Evolutionary conservation across 768 basidiomycete species (phyloP).

Genomic region (Auriscalpium vulgare): DNA sequence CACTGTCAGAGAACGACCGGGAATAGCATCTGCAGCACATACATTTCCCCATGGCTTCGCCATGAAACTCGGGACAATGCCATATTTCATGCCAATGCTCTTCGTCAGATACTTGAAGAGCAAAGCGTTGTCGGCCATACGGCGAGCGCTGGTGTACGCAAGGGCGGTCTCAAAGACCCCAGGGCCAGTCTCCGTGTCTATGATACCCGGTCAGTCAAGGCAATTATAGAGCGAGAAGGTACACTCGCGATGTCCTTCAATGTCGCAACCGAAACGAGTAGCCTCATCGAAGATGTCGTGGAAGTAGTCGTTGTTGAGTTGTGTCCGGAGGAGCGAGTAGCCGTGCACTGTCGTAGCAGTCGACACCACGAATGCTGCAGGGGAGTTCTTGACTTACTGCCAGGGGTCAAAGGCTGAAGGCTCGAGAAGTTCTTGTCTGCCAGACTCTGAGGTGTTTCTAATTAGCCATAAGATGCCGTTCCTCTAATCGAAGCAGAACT

Average conservation of each 20-base stretch:
- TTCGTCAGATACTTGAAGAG: conserved; percentile 92
- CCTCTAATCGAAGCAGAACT: not conserved
- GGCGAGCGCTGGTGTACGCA: conserved; percentile 67
- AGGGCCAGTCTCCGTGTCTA: conserved; percentile 90
- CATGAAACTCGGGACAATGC: conserved; percentile 94
- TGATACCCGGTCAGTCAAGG: not conserved
- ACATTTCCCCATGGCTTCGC: conserved; percentile 95
- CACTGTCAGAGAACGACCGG: not conserved
- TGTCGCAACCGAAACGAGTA: conserved; percentile 59
- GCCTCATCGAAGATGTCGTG: conserved; percentile 78
- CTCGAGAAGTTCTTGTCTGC: conserved; percentile 71
- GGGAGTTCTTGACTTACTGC: conserved; percentile 52
- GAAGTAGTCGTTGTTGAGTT: conserved; percentile 86
- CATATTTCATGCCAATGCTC: conserved; percentile 83
- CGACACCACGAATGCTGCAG: not conserved
- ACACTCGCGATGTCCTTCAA: conserved; percentile 77
- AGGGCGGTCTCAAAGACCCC: conserved; percentile 85
- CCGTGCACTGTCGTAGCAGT: conserved; percentile 70
- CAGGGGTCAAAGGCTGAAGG: conserved; percentile 79
- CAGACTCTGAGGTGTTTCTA: conserved; percentile 74
- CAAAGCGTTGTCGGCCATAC: conserved; percentile 88
- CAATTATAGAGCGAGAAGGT: not conserved
- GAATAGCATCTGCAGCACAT: not conserved
- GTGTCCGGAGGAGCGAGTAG: conserved; percentile 87
- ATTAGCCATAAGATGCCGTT: conserved; percentile 3